Evolutionary conservation across 2,329 filamentous ascomycete species (phyloP), one percentile per base, ranked within the genome.

Genomic region (Colletotrichum cereale): DNA sequence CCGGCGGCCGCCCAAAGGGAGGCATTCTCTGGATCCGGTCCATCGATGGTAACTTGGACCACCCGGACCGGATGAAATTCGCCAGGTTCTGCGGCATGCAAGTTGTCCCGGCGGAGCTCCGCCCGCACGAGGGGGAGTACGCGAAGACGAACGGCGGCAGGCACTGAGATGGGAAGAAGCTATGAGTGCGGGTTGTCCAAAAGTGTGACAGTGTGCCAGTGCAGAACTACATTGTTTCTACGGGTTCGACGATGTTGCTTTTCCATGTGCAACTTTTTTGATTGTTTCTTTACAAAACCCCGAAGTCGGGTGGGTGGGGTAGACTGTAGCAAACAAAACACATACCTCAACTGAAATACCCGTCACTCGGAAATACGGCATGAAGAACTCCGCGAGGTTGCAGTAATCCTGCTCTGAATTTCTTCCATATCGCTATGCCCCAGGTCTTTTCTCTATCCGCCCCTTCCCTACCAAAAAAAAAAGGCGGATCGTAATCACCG

Each of bases 321-420:
- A 18, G 52, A 5, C 18, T 5, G 8, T 34, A n/a, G 7, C 7
- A 53, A 47, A 24, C 44, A 34, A 55, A 36, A 12, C 31, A 36
- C 3, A 21, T 36, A 16, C 11, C 31, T 36, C 31, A 36, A 11
- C 10, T 47, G n/a, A n/a, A n/a, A n/a, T n/a, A n/a, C n/a, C n/a
- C n/a, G n/a, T n/a, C n/a, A n/a, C n/a, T n/a, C n/a, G n/a, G n/a
- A n/a, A n/a, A n/a, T n/a, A n/a, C n/a, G n/a, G n/a, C n/a, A n/a
- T n/a, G n/a, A n/a, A n/a, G n/a, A n/a, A n/a, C n/a, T n/a, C n/a
- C n/a, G n/a, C n/a, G n/a, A n/a, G n/a, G n/a, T 50, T 50, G 58
- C 29, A 50, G 58, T 62, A 62, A 50, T 18, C 14, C 29, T 61
- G 58, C 42, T 50, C 31, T 62, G 42, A 48, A 62, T 62, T 53